Conservation (phyloP, 176 grass and related monocot species). For the Oryza meridionalis region DNA sequence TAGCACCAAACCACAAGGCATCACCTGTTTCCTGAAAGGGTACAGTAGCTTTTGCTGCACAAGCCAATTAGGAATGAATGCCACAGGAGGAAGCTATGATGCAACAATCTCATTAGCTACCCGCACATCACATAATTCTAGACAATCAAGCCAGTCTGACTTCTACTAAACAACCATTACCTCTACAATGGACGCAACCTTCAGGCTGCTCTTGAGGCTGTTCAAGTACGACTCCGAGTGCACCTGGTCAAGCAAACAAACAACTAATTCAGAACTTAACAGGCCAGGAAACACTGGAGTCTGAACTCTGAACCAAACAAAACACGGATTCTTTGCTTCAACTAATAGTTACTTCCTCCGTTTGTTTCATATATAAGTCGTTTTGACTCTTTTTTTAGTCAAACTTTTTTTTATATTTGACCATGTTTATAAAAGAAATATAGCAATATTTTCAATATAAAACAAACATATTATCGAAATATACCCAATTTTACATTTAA, state of each 20-base stretch:
- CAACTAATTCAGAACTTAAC: slow-evolving; percentile 6
- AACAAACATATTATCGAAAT: too few relatives aligned
- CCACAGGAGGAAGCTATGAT: slow-evolving; percentile 69
- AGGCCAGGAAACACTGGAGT: neutral
- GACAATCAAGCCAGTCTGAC: neutral
- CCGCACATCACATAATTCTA: neutral
- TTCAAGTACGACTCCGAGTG: slow-evolving; percentile 71
- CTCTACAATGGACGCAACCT: slow-evolving; percentile 80
- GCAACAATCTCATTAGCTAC: neutral
- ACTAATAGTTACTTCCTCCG: neutral
- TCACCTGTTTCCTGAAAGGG: slow-evolving; percentile 84
- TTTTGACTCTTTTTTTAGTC: too few relatives aligned
- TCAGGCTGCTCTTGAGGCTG: slow-evolving; percentile 78
- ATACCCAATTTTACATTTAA: too few relatives aligned
- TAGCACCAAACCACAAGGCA: slow-evolving; percentile 24
- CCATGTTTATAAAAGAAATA: too few relatives aligned
- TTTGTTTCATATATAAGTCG: too few relatives aligned
- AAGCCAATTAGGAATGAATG: slow-evolving; percentile 76
- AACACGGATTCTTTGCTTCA: neutral
- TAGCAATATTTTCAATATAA: too few relatives aligned
- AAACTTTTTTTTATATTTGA: too few relatives aligned
- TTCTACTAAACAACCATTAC: slow-evolving; percentile 40
- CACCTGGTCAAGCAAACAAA: slow-evolving; percentile 54
- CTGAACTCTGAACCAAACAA: neutral
- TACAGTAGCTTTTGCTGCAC: slow-evolving; percentile 72